A percentile compares a stretch with the other conserved stretches of the same genome.
Evolutionary conservation across 2,329 filamentous ascomycete genomes (phyloP).

Genomic region (Colletotrichum sp.): DNA sequence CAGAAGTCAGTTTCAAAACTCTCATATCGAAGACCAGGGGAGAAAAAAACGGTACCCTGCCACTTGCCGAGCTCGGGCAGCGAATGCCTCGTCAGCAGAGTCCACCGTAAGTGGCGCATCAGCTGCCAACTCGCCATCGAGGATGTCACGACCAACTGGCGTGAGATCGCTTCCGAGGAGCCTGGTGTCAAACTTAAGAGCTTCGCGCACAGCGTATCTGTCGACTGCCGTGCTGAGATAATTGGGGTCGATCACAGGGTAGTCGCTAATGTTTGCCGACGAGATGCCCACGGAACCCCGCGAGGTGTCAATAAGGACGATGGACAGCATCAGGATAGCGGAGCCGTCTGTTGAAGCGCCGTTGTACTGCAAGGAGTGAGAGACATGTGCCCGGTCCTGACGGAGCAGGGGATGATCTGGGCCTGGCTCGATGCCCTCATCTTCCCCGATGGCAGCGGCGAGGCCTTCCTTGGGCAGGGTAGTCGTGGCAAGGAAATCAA

Average conservation of each 20-base stretch:
- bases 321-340: conserved; percentile 20
- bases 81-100: conserved; percentile 25
- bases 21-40: no score
- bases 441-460: conserved; percentile 33
- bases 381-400: neutral
- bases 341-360: conserved; percentile 4
- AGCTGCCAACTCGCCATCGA: conserved; percentile 26
- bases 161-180: conserved; percentile 24
- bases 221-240: conserved; percentile 33
- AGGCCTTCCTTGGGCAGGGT: conserved; percentile 31
- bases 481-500: conserved; percentile 39
- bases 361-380: neutral
- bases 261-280: conserved; percentile 21
- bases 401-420: conserved; percentile 35
- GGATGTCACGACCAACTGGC: conserved; percentile 23
- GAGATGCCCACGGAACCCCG: conserved; percentile 29
- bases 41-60: neutral
- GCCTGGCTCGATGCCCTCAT: conserved; percentile 29
- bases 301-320: conserved; percentile 29
- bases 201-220: conserved; percentile 30
- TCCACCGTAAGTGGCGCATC: conserved; percentile 25
- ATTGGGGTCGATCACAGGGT: conserved; percentile 32
- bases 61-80: neutral
- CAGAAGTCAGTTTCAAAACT: no score
- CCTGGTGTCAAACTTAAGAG: conserved; percentile 26